Conservation (phyloP, 2,329 filamentous ascomycete genomes). For the Beauveria caledonica region DNA sequence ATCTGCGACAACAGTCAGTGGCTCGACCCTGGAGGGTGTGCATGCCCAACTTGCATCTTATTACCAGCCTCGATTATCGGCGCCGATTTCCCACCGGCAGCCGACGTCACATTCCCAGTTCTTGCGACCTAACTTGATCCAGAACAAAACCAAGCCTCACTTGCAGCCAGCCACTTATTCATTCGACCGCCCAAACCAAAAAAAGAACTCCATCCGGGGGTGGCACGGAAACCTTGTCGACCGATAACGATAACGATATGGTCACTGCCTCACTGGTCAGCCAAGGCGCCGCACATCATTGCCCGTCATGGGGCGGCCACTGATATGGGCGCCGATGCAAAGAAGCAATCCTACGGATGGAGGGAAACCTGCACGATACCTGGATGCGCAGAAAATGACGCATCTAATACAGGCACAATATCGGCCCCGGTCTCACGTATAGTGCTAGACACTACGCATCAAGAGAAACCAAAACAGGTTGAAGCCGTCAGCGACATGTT, state of each 20-base stretch:
- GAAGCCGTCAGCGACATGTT: background rate
- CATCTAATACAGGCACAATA: background rate
- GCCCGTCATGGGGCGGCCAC: background rate
- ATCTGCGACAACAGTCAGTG: no score
- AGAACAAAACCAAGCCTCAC: background rate
- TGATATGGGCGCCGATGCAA: background rate
- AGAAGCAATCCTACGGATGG: background rate
- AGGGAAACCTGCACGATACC: background rate
- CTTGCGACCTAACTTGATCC: background rate
- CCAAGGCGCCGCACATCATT: no score
- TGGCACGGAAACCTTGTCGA: background rate
- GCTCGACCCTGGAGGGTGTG: no score
- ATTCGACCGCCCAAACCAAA: background rate
- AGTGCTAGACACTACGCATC: background rate
- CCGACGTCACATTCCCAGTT: background rate
- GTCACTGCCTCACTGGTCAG: background rate
- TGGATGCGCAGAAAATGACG: conserved; percentile 1
- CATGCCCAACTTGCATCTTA: no score
- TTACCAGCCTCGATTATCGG: background rate
- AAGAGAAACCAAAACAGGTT: background rate
- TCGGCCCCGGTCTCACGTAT: background rate
- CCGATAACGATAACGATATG: background rate
- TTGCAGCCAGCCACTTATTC: background rate
- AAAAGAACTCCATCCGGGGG: background rate
- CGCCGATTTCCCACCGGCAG: conserved; percentile 2